Conservation (phyloP, 2,329 filamentous ascomycete genomes). For the Apiospora hydei region DNA sequence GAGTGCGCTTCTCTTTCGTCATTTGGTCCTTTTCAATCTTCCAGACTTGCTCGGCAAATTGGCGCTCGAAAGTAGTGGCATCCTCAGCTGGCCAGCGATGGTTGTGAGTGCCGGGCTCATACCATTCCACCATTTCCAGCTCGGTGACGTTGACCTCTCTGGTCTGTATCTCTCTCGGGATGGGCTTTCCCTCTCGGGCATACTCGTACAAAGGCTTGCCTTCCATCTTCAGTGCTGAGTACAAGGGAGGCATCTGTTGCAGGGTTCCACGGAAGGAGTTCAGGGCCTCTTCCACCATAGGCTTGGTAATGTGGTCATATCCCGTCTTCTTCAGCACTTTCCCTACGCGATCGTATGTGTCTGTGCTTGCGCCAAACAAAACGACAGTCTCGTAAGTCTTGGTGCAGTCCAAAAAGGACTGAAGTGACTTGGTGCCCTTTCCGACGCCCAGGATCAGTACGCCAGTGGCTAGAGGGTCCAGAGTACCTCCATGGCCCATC, state of each 20-base stretch:
- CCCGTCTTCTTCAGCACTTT: slow-evolving; percentile 79
- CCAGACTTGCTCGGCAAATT: slow-evolving; percentile 76
- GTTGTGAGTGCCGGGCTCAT: slow-evolving; percentile 80
- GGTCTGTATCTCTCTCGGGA: slow-evolving; percentile 84
- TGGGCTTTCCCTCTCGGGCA: slow-evolving; percentile 84
- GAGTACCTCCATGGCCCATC: slow-evolving; percentile 93
- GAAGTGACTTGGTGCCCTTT: slow-evolving; percentile 82
- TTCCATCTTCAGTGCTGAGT: slow-evolving; percentile 90
- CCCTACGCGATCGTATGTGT: slow-evolving; percentile 88
- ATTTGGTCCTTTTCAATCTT: slow-evolving; percentile 65
- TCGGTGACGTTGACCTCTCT: slow-evolving; percentile 80
- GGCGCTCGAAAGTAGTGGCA: slow-evolving; percentile 76
- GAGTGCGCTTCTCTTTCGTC: slow-evolving; percentile 55
- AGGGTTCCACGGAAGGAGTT: slow-evolving; percentile 80
- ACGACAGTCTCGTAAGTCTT: slow-evolving; percentile 93
- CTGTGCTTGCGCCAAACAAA: slow-evolving; percentile 89
- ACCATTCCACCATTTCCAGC: slow-evolving; percentile 84
- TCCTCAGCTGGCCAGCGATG: slow-evolving; percentile 83
- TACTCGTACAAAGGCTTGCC: slow-evolving; percentile 97
- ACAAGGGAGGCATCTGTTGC: slow-evolving; percentile 90
- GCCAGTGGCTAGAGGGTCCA: slow-evolving; percentile 93
- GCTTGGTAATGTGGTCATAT: slow-evolving; percentile 82
- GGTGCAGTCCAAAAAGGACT: slow-evolving; percentile 82
- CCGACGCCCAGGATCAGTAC: slow-evolving; percentile 91
- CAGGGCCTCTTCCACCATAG: slow-evolving; percentile 79